Conservation (phyloP, 805 yeast genomes). For the Komagataella ulmi region DNA sequence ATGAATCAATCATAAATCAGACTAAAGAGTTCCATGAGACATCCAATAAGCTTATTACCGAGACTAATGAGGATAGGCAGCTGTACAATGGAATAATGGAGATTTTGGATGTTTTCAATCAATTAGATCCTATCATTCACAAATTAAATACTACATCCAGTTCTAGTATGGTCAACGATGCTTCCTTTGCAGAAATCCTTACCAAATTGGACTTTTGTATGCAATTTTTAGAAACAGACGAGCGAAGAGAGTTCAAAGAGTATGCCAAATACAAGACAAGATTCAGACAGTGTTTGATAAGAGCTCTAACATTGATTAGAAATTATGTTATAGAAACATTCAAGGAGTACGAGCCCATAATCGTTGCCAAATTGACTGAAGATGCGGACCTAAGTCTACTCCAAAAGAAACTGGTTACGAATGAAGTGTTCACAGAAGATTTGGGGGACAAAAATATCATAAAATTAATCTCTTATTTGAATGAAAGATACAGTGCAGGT, state of each 20-base stretch:
- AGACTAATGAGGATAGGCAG: conserved; percentile 26
- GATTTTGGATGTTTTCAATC: conserved; percentile 50
- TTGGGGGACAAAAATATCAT: background rate
- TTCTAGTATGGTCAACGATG: conserved; percentile 53
- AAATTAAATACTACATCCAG: conserved; percentile 49
- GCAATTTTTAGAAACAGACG: conserved; percentile 37
- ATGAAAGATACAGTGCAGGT: background rate
- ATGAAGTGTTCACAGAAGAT: background rate
- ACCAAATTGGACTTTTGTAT: conserved; percentile 54
- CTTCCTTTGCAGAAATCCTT: conserved; percentile 40
- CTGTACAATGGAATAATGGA: conserved; percentile 30
- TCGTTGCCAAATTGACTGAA: background rate
- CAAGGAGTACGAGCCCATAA: conserved; percentile 6
- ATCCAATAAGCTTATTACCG: conserved; percentile 34
- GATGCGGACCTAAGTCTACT: background rate
- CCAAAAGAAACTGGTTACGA: background rate
- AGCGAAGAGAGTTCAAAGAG: conserved; percentile 45
- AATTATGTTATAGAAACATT: conserved; percentile 44
- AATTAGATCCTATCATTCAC: conserved; percentile 56
- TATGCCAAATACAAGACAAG: conserved; percentile 54
- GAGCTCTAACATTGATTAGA: conserved; percentile 64
- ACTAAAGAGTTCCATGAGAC: conserved; percentile 51
- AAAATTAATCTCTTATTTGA: background rate
- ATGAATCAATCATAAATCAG: conserved; percentile 45
- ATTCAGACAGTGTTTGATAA: conserved; percentile 72